phyloP scores from a whole-genome alignment of 352 stramenopile species.

The Globisporangium spiculum region DNA sequence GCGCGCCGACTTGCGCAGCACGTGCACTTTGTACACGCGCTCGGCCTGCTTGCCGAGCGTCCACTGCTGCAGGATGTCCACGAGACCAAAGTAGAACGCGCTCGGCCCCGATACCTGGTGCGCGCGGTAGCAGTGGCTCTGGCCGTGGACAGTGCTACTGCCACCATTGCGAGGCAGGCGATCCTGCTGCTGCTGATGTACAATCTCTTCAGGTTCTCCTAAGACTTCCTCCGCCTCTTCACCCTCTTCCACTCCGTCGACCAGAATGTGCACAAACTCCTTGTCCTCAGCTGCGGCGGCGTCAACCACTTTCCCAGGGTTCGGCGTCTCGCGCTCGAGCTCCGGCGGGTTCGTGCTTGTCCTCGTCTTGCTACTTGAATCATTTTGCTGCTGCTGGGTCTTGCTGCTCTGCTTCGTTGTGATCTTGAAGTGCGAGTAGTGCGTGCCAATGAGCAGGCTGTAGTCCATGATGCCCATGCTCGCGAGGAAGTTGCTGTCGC shows the following conservation, averaged over 20 bases:
- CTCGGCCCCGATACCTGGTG: conserved; percentile 82
- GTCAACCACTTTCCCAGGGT: not conserved
- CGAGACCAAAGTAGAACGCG: conserved; percentile 88
- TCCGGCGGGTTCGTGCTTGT: not conserved
- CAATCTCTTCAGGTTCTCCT: conserved; percentile 1
- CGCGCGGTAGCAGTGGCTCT: conserved; percentile 55
- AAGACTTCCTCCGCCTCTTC: conserved; percentile 7
- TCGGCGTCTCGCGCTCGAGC: conserved; percentile 9
- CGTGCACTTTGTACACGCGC: conserved; percentile 78
- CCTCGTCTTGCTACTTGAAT: not conserved
- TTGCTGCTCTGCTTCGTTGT: conserved; percentile 25
- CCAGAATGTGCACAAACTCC: conserved; percentile 44
- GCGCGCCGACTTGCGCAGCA: conserved; percentile 68
- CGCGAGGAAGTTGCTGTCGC: conserved; percentile 81
- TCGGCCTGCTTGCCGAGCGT: conserved; percentile 77
- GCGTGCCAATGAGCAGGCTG: conserved; percentile 82
- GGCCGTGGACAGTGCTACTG: not conserved
- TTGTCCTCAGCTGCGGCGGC: conserved; percentile 7
- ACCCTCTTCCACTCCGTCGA: conserved; percentile 6
- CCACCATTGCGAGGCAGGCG: too few species aligned
- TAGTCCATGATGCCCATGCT: conserved; percentile 92
- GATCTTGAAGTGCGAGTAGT: conserved; percentile 85
- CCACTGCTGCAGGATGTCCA: conserved; percentile 90
- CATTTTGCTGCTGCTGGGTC: not conserved
- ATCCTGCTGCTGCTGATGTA: not conserved